Percentiles rank a stretch among this genome's conserved stretches.
Evolutionary conservation across 225 moss, liverwort and hornwort species (phyloP).

Genomic region (Sphagnum tenellum): DNA sequence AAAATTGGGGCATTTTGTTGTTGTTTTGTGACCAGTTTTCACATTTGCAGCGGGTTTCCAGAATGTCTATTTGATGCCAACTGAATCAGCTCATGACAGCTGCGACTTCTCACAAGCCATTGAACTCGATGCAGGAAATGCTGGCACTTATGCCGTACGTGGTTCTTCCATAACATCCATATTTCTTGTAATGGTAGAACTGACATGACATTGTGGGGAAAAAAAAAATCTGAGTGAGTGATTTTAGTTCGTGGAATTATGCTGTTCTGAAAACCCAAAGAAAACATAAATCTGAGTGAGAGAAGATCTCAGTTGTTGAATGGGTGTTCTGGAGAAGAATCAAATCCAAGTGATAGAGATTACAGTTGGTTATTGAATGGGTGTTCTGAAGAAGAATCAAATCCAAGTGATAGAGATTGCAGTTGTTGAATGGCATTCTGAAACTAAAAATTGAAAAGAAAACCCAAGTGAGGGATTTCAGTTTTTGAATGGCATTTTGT

Average conservation of each 20-base stretch:
- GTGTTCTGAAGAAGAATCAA: not conserved
- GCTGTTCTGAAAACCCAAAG: no score
- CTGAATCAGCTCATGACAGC: not conserved
- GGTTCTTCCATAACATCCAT: no score
- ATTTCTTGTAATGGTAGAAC: no score
- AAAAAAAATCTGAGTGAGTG: not conserved
- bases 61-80: not conserved
- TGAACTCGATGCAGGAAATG: slow-evolving; percentile 3
- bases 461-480: not conserved
- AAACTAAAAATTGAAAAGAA: not conserved
- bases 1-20: not conserved
- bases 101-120: slow-evolving; percentile 8
- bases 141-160: slow-evolving; percentile 3
- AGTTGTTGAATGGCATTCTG: not conserved
- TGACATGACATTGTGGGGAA: no score
- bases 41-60: slow-evolving; percentile 3
- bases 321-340: not conserved
- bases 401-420: not conserved
- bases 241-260: no score
- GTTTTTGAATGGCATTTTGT: not conserved
- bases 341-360: not conserved
- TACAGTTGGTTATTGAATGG: not conserved
- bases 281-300: not conserved
- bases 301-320: not conserved
- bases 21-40: slow-evolving; percentile 2